Conservation (phyloP, 805 yeast species). For the Metschnikowia continentalis region DNA sequence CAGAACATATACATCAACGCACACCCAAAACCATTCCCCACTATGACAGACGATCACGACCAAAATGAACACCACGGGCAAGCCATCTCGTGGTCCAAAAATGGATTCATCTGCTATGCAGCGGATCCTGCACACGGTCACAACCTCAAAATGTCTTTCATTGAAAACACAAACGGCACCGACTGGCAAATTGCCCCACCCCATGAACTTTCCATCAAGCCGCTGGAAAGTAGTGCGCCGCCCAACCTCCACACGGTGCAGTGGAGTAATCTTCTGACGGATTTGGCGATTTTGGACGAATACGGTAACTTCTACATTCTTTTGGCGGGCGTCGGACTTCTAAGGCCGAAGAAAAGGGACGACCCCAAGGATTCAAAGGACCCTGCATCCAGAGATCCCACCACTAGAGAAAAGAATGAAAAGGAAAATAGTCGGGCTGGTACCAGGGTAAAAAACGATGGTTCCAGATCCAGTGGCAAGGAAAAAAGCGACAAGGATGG, state of each 20-base stretch:
- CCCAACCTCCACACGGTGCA: slow-evolving; percentile 45
- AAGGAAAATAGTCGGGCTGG: not conserved
- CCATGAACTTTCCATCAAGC: slow-evolving; percentile 30
- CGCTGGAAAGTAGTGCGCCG: slow-evolving; percentile 19
- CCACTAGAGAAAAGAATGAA: not conserved
- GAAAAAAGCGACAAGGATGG: too few relatives aligned
- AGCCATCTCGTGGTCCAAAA: slow-evolving; percentile 70
- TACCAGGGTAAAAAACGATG: not conserved
- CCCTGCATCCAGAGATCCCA: too few relatives aligned
- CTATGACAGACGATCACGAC: not conserved
- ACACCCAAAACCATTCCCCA: not conserved
- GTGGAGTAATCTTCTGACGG: slow-evolving; percentile 80
- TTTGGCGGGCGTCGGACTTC: slow-evolving; percentile 39
- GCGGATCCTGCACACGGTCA: slow-evolving; percentile 29
- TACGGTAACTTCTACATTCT: slow-evolving; percentile 53
- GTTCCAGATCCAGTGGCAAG: too few relatives aligned
- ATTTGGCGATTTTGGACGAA: slow-evolving; percentile 74
- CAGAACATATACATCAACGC: not conserved
- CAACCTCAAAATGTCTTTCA: slow-evolving; percentile 54
- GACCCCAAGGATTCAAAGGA: not conserved
- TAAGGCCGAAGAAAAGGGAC: slow-evolving; percentile 11
- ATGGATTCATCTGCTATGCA: slow-evolving; percentile 77
- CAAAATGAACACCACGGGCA: not conserved
- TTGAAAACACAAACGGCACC: slow-evolving; percentile 71
- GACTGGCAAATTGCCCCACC: slow-evolving; percentile 74